These are phyloP conservation scores for Bjerkandera adusta DNA, from an alignment of 1,284 basidiomycete species.

Conservation along the genomic window DNA sequence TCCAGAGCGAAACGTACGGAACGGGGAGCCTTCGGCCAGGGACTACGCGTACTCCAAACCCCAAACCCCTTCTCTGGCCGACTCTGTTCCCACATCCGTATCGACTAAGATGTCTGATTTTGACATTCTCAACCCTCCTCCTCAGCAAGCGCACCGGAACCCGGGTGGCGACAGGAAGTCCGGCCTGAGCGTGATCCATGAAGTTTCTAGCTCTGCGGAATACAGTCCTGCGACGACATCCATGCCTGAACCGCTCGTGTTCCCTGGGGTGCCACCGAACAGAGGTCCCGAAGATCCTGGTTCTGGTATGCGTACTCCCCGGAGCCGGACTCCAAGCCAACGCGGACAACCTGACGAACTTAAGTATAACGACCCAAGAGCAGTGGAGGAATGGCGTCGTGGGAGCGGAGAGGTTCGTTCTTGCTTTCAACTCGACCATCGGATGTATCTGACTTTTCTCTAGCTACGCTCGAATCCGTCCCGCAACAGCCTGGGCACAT, in stretches of 20 bases:
- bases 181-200: constrained; percentile 38
- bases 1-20: background rate
- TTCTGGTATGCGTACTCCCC: constrained; percentile 1
- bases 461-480: constrained; percentile 12
- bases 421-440: background rate
- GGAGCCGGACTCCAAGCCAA: constrained; percentile 18
- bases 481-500: constrained; percentile 3
- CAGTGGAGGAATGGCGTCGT: constrained; percentile 36
- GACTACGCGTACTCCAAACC: constrained; percentile 22
- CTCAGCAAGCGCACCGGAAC: constrained; percentile 24
- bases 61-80: constrained; percentile 18
- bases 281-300: constrained; percentile 7
- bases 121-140: constrained; percentile 31
- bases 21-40: constrained; percentile 8
- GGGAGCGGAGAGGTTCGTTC: constrained; percentile 22
- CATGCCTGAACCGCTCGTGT: constrained; percentile 26
- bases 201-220: constrained; percentile 34
- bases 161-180: constrained; percentile 22
- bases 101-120: constrained; percentile 39
- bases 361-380: constrained; percentile 35
- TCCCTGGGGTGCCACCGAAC: constrained; percentile 20
- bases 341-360: constrained; percentile 29
- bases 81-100: constrained; percentile 29
- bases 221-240: constrained; percentile 27
- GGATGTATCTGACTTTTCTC: background rate